phyloP scores from a whole-genome alignment of 2,329 filamentous ascomycete species.

The Sphaerulina musiva region DNA sequence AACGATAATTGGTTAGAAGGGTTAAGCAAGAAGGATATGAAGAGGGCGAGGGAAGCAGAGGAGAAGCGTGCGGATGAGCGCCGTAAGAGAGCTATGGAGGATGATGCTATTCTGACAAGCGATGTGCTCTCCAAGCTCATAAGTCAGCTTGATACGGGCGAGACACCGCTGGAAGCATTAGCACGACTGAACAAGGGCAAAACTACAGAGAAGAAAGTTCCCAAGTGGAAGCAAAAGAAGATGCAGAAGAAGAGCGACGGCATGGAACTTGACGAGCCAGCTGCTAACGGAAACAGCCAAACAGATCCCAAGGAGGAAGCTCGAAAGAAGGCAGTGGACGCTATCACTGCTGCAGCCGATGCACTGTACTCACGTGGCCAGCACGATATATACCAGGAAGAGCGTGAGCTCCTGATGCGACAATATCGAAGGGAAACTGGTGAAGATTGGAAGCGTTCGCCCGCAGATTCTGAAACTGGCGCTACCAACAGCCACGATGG shows the following conservation, averaged over 20 bases:
- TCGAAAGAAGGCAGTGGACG: conserved; percentile 67
- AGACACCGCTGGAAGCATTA: conserved; percentile 83
- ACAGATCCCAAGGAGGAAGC: conserved; percentile 62
- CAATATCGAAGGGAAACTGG: conserved; percentile 81
- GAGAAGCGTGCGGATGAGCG: conserved; percentile 76
- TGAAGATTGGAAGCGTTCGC: conserved; percentile 64
- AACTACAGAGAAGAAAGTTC: conserved; percentile 50
- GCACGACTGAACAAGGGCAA: conserved; percentile 57
- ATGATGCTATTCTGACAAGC: conserved; percentile 66
- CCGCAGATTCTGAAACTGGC: conserved; percentile 12
- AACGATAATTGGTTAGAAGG: conserved; percentile 93
- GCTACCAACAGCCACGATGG: neutral
- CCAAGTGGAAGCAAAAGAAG: conserved; percentile 58
- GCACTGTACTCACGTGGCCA: conserved; percentile 75
- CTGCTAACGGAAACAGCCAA: conserved; percentile 25
- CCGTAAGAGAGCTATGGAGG: conserved; percentile 61
- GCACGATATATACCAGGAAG: conserved; percentile 84
- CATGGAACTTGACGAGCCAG: conserved; percentile 62
- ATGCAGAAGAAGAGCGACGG: conserved; percentile 44
- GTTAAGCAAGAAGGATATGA: conserved; percentile 88
- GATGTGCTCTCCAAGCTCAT: conserved; percentile 72
- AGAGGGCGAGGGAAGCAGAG: conserved; percentile 75
- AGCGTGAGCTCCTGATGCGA: conserved; percentile 74
- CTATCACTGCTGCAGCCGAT: conserved; percentile 84
- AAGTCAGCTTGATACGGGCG: conserved; percentile 63